Conservation (phyloP, 108 stramenopile species). For the Epithemia pelagica region DNA sequence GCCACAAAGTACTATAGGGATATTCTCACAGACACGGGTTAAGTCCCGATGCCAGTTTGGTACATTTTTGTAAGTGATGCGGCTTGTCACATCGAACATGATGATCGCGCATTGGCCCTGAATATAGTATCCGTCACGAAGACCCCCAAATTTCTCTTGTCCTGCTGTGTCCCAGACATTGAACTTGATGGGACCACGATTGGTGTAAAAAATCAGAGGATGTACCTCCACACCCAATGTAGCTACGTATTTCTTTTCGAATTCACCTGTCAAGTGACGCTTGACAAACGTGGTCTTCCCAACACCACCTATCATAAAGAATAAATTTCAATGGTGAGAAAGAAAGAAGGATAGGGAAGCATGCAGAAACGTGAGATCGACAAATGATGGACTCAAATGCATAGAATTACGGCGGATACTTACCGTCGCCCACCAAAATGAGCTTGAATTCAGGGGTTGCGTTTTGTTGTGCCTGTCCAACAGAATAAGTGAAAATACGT, state of each 20-base stretch:
- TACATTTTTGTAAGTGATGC: slow-evolving; percentile 99
- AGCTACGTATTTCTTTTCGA: slow-evolving; percentile 99
- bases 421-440: slow-evolving; percentile 99
- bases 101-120: slow-evolving; percentile 99
- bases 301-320: slow-evolving; percentile 23
- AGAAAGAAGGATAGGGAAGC: neutral
- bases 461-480: neutral
- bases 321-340: neutral
- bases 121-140: slow-evolving; percentile 98
- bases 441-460: slow-evolving; percentile 95
- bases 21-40: slow-evolving; percentile 98
- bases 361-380: neutral
- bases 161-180: slow-evolving; percentile 99
- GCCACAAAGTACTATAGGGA: slow-evolving; percentile 96
- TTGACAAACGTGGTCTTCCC: slow-evolving; percentile 99
- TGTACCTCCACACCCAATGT: slow-evolving; percentile 95
- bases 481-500: too few relatives aligned
- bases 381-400: neutral
- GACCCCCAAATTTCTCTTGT: slow-evolving; percentile 98
- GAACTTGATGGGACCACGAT: slow-evolving; percentile 98
- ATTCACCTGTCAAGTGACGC: slow-evolving; percentile 98
- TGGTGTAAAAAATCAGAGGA: slow-evolving; percentile 97
- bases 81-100: slow-evolving; percentile 96
- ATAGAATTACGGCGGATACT: slow-evolving; percentile 12
- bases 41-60: slow-evolving; percentile 99